Conservation (phyloP, 768 basidiomycete genomes). For the Leccinum aurantiacum region DNA sequence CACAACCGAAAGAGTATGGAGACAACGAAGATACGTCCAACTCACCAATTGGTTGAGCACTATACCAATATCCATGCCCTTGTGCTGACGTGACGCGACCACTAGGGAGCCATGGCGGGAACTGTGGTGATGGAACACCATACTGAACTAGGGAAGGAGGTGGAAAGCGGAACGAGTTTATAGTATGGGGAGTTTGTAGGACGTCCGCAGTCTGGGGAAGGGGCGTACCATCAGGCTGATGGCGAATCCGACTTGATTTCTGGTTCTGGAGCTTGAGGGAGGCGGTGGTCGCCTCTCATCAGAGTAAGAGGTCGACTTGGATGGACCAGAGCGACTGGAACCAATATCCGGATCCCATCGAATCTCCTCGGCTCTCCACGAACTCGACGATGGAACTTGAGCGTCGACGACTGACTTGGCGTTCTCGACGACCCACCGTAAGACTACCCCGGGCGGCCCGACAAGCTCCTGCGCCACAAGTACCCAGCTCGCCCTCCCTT, state of each 20-base stretch:
- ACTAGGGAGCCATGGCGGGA: slow-evolving; percentile 18
- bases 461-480: slow-evolving; percentile 21
- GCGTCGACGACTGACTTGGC: background rate
- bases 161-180: slow-evolving; percentile 12
- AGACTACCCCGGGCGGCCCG: slow-evolving; percentile 19
- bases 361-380: background rate
- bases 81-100: slow-evolving; percentile 11
- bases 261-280: slow-evolving; percentile 3
- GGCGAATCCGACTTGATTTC: slow-evolving; percentile 11
- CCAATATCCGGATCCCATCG: slow-evolving; percentile 20
- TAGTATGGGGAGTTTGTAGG: background rate
- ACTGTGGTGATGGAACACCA: slow-evolving; percentile 15
- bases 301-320: background rate
- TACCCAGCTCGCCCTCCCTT: slow-evolving; percentile 22
- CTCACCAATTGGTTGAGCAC: slow-evolving; percentile 22
- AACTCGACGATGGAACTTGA: background rate
- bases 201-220: slow-evolving; percentile 8
- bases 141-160: slow-evolving; percentile 13
- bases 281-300: slow-evolving; percentile 3
- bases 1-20: background rate
- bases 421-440: slow-evolving; percentile 6
- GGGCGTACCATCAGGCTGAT: slow-evolving; percentile 10
- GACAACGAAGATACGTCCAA: slow-evolving; percentile 6
- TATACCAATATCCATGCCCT: slow-evolving; percentile 23
- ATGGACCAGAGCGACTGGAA: background rate